These are phyloP conservation scores for Pseudogymnoascus sp. DNA, from an alignment of 2,329 filamentous ascomycete species.

Conservation along the genomic window DNA sequence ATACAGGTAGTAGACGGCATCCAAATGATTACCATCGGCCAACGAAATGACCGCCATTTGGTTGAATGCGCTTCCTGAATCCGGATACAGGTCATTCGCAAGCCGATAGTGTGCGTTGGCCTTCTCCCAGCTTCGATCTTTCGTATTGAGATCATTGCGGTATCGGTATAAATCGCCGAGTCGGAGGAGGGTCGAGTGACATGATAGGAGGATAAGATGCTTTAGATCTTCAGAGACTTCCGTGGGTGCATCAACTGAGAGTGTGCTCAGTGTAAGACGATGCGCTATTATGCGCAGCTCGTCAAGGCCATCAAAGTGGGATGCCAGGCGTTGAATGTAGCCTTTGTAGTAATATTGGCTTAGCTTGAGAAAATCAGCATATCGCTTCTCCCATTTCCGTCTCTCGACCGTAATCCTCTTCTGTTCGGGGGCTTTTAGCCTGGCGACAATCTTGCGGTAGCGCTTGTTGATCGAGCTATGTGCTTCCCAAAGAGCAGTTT, in stretches of 20 bases:
- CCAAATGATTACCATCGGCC: slow-evolving; percentile 68
- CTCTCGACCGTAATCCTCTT: slow-evolving; percentile 49
- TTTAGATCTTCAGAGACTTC: slow-evolving; percentile 21
- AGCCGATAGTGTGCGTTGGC: slow-evolving; percentile 79
- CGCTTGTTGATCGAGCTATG: slow-evolving; percentile 70
- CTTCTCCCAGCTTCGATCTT: slow-evolving; percentile 63
- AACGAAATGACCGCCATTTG: slow-evolving; percentile 82
- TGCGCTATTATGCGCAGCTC: slow-evolving; percentile 27
- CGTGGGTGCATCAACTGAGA: slow-evolving; percentile 22
- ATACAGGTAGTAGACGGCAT: slow-evolving; percentile 83
- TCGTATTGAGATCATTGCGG: slow-evolving; percentile 62
- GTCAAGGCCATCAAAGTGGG: slow-evolving; percentile 38
- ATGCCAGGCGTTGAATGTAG: slow-evolving; percentile 69
- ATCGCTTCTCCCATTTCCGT: slow-evolving; percentile 73
- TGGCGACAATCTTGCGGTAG: slow-evolving; percentile 62
- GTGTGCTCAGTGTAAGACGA: slow-evolving; percentile 22
- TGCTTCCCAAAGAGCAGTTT: slow-evolving; percentile 66
- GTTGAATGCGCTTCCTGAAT: slow-evolving; percentile 75
- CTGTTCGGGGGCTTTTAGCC: slow-evolving; percentile 38
- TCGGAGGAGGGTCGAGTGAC: slow-evolving; percentile 73
- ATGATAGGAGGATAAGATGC: slow-evolving; percentile 56
- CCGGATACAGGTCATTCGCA: slow-evolving; percentile 68
- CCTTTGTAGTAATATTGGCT: slow-evolving; percentile 82
- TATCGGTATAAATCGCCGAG: slow-evolving; percentile 88
- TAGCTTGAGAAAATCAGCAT: slow-evolving; percentile 75